Evolutionary conservation across 2,329 filamentous ascomycete species (phyloP), one percentile per base, ranked within the genome.

Genomic region (Tolypocladium album): DNA sequence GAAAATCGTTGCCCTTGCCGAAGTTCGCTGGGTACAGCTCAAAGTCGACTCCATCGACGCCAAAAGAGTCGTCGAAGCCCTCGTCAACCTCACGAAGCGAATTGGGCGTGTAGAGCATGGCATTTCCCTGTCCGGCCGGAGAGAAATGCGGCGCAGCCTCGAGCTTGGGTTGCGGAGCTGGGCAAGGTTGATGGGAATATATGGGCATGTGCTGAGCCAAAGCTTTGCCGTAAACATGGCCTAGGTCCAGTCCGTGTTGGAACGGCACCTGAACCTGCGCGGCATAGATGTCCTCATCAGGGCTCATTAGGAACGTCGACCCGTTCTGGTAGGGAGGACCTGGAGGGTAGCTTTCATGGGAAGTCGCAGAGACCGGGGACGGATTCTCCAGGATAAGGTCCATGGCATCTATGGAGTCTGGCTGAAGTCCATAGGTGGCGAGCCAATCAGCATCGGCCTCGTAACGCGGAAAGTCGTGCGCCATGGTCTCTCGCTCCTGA

Each of bases 61-160:
- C 74, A 56, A 73, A 74, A 39, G 75, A 73, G 38, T 87, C 85
- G 47, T 83, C 82, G 65, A 85, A 88, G 45, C 80, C 82, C 67
- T 90, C 87, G 62, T 91, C 88, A 34, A 85, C 78, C 31, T 84
- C 81, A 22, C 77, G 76, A 61, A 85, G 72, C 0, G 86, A 86
- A 50, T 80, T 79, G 56, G 88, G 85, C 12, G 88, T 88, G 72
- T 81, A 88, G 39, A 90, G 79, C 75, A 89, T 88, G 1, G 85
- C 76, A 61, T 88, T 86, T 42, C 82, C 80, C 66, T 90, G 87
- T 6, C 86, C 88, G 59, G 80, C 79, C 11, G 88, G 87, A 4
- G 88, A 91, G 62, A 90, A 81, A 62, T 89, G 86, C 34, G 79
- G 74, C 7, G 42, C 24, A 39, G 75, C 63, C 50, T 59, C 47